phyloP scores from a whole-genome alignment of 1,139 yeast genomes.

The Geotrichum phurueaensis region DNA sequence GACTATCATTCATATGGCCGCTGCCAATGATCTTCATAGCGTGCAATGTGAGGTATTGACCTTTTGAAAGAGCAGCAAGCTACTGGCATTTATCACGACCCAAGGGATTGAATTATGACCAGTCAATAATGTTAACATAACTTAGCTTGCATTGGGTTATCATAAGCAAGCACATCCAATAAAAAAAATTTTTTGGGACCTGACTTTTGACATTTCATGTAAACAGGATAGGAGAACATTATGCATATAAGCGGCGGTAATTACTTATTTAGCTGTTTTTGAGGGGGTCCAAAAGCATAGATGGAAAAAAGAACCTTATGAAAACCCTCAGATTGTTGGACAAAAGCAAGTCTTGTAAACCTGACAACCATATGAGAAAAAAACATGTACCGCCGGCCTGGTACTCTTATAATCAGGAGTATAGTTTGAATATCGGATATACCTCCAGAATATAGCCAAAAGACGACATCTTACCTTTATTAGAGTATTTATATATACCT shows the following conservation, averaged over 20 bases:
- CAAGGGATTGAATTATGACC: not conserved
- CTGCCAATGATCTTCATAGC: not conserved
- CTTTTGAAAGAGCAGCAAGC: not conserved
- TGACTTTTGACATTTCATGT: not conserved
- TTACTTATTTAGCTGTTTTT: not conserved
- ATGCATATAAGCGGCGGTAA: not conserved
- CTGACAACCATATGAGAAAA: too few species aligned
- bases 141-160: not conserved
- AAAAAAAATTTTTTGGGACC: not conserved
- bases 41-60: not conserved
- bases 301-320: too few species aligned
- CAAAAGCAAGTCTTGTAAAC: too few species aligned
- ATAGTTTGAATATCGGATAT: too few species aligned
- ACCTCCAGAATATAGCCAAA: too few species aligned
- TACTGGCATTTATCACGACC: not conserved
- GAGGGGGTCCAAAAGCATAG: not conserved
- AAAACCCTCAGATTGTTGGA: too few species aligned
- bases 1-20: not conserved
- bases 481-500: not conserved
- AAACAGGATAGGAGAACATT: not conserved
- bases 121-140: not conserved
- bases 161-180: not conserved
- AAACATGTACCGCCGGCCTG: too few species aligned
- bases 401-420: too few species aligned
- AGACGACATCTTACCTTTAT: too few species aligned